Conservation (phyloP, 495 filamentous ascomycete species). For the Podospora australis region DNA sequence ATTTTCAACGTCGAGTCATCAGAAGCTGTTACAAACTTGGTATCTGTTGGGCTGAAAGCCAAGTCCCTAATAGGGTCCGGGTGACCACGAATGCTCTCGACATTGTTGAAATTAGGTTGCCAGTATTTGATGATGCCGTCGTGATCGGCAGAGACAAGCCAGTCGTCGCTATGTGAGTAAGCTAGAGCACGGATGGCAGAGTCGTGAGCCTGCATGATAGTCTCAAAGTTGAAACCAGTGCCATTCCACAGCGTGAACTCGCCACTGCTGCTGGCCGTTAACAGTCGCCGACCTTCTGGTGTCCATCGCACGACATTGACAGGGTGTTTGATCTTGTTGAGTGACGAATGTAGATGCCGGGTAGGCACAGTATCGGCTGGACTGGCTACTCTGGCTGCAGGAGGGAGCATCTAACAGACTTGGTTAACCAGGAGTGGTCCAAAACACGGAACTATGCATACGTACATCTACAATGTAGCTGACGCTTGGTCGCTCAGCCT, state of each 20-base stretch:
- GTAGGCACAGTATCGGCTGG: conserved; percentile 80
- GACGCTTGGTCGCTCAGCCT: conserved; percentile 74
- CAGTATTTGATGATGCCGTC: conserved; percentile 96
- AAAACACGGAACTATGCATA: conserved; percentile 14
- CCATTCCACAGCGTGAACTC: conserved; percentile 99
- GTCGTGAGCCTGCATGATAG: conserved; percentile 97
- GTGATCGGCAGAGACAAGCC: conserved; percentile 93
- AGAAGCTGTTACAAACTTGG: conserved; percentile 92
- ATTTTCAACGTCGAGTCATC: conserved; percentile 92
- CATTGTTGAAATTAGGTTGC: conserved; percentile 99
- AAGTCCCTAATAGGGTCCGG: conserved; percentile 82
- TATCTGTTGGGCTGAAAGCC: conserved; percentile 87
- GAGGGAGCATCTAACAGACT: conserved; percentile 70
- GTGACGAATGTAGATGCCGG: conserved; percentile 85
- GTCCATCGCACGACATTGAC: conserved; percentile 98
- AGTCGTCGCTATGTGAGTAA: conserved; percentile 93
- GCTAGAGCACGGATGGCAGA: conserved; percentile 77
- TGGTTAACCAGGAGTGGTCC: conserved; percentile 9
- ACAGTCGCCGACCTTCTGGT: conserved; percentile 81
- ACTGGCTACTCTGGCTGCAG: conserved; percentile 60
- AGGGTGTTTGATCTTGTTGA: conserved; percentile 96
- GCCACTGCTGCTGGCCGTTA: conserved; percentile 91
- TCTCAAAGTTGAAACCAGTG: conserved; percentile 98
- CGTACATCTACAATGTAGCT: conserved; percentile 87
- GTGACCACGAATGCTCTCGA: conserved; percentile 89